Evolutionary conservation across 371 early-diverging fungal species (phyloP).

Genomic region (Conidiobolus incongruus): DNA sequence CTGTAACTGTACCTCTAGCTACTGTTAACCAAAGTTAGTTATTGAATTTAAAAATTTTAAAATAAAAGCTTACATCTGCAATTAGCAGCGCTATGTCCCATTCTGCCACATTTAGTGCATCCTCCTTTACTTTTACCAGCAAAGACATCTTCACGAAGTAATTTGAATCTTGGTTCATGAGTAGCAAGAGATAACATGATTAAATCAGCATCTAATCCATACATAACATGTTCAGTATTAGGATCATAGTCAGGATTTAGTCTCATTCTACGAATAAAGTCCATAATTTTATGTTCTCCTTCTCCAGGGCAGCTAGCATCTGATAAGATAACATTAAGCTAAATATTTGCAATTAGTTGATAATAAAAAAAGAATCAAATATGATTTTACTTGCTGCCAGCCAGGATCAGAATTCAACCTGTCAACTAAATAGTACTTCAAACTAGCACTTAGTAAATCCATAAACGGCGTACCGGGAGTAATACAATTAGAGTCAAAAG

Average conservation of each 20-base stretch:
- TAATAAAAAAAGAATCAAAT: not conserved
- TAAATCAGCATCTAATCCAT: slow-evolving; percentile 98
- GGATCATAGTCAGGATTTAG: slow-evolving; percentile 54
- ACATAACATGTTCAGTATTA: slow-evolving; percentile 84
- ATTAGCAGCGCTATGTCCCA: slow-evolving; percentile 54
- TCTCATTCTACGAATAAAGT: slow-evolving; percentile 82
- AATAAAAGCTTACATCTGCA: slow-evolving; percentile 34
- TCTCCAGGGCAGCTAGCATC: slow-evolving; percentile 97
- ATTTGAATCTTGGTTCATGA: slow-evolving; percentile 90
- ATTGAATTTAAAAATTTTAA: not conserved
- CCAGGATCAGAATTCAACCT: slow-evolving; percentile 68
- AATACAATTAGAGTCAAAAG: slow-evolving; percentile 97
- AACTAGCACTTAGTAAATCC: slow-evolving; percentile 62
- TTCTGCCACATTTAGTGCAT: slow-evolving; percentile 65
- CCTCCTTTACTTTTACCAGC: slow-evolving; percentile 27
- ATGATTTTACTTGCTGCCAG: slow-evolving; percentile 55
- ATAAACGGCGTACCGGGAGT: slow-evolving; percentile 99
- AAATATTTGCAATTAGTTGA: slow-evolving; percentile 2
- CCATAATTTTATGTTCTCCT: slow-evolving; percentile 99
- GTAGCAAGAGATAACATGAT: slow-evolving; percentile 98
- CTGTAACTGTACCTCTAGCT: slow-evolving; percentile 6
- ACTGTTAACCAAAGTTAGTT: slow-evolving; percentile 20
- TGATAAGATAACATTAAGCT: slow-evolving; percentile 81
- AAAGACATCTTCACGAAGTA: slow-evolving; percentile 95
- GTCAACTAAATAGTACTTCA: slow-evolving; percentile 78